Evolutionary conservation across 805 yeast species (phyloP), one percentile per base, ranked within the genome.

Genomic region (Zygosaccharomyces kombuchaensis): DNA sequence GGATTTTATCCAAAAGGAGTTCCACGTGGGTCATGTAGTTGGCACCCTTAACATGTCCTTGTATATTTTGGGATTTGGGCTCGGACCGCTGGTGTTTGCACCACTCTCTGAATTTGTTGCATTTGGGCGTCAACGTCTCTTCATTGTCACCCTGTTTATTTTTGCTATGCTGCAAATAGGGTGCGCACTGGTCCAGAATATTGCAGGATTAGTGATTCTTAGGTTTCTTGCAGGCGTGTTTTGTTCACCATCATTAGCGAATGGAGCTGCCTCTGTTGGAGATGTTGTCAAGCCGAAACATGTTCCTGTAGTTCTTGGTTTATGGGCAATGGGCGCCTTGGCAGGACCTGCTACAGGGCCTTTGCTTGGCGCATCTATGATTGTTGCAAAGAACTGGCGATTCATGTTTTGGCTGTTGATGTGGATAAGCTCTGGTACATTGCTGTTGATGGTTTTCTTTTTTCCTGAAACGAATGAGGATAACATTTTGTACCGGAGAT

Each of bases 271-370:
- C 9, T 67, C 78, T 3, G 58, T 79, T 36, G 73, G 76, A 23
- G 85, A 80, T 58, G 62, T 80, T 38, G 57, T 74, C 25, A 39
- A 59, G 3, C 59, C 68, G 17, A 71, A 77, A 4, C 64, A 65
- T 44, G 58, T 71, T 34, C 78, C 82, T 2, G 50, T 73, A 21
- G 73, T 74, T 2, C 62, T 80, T 39, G 76, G 76, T 9, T 47
- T 67, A 4, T 80, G 84, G 83, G 68, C 79, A 14, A 54, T 74
- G 26, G 80, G 76, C 40, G 76, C 80, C 0, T 75, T 75, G 34
- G 64, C 72, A 38, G 84, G 82, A 9, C 82, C 82, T 2, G 68
- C 73, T 10, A 35, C 76, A 21, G 84, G 82, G n/a, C 84, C 85
- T 1, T 55, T 81, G 5, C 55, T 80, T 36, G 84, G 84, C 30